These are phyloP conservation scores for Leishmania lainsoni DNA, from an alignment of 208 protist species.

Conservation along the genomic window DNA sequence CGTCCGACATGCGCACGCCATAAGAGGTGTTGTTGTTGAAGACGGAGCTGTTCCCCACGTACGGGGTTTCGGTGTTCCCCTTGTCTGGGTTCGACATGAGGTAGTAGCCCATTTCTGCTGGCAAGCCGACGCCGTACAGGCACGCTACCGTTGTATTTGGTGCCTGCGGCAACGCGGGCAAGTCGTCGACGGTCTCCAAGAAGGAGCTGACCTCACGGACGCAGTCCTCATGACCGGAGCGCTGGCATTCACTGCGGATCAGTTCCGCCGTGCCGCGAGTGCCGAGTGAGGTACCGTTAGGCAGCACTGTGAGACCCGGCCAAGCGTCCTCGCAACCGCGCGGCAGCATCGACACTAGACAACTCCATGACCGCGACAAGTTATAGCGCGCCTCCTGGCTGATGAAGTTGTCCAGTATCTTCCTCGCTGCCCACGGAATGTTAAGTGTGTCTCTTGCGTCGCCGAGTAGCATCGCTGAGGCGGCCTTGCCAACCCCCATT, in stretches of 20 bases:
- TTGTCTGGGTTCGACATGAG: conserved; percentile 24
- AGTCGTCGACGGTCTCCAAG: conserved; percentile 35
- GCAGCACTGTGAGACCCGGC: conserved; percentile 47
- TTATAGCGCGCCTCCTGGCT: conserved; percentile 61
- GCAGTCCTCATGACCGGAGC: conserved; percentile 58
- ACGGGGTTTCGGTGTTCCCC: conserved; percentile 7
- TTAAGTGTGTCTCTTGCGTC: conserved; percentile 89
- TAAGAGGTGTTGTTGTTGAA: conserved; percentile 31
- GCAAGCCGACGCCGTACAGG: conserved; percentile 88
- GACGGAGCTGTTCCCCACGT: conserved; percentile 34
- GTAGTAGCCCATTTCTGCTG: conserved; percentile 84
- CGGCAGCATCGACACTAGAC: conserved; percentile 72
- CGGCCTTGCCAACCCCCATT: conserved; percentile 83
- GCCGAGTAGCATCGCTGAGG: conserved; percentile 76
- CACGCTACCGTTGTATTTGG: conserved; percentile 86
- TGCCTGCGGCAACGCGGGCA: conserved; percentile 79
- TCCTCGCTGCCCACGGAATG: conserved; percentile 57
- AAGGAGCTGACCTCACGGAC: conserved; percentile 39
- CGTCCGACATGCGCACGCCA: conserved; percentile 75
- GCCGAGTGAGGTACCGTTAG: conserved; percentile 57
- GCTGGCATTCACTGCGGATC: conserved; percentile 44
- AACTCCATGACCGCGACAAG: conserved; percentile 76
- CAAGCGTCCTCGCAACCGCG: conserved; percentile 57
- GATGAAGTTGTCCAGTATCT: conserved; percentile 84
- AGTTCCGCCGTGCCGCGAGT: conserved; percentile 36